Base-by-base conservation (phyloP, 495 filamentous ascomycete species). In the Trichoderma orchidacearum region DNA sequence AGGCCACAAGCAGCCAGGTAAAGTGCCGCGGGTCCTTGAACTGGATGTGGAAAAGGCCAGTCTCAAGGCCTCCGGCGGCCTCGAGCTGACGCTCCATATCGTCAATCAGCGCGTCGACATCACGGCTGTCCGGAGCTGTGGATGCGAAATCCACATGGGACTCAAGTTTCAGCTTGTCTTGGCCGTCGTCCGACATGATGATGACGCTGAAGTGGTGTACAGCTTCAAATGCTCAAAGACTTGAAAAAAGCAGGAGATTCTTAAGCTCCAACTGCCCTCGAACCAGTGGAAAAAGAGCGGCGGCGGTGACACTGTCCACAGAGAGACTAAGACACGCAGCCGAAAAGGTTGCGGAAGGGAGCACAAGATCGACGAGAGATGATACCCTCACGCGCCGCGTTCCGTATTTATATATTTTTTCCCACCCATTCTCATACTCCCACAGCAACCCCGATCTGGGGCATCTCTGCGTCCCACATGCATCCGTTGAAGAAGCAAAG, bases 1-100 rank as follows among this genome's bases (percentile, higher is more conserved):
- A 83, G 29, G 70, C 79, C n/a, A 82, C 80, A 9, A 84, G 72
- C 13, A 84, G 62, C 63, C 72, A 82, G 31, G 79, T 83, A 60
- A 82, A 84, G 50, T 64, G 56, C 31, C 55, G 59, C n/a, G 65
- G 62, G 48, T 68, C 60, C 2, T 57, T 61, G 48, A 68, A 59
- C 36, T 52, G 25, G 31, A 56, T n/a, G n/a, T 59, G 13, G 32
- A 56, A 59, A 38, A 56, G n/a, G 53, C 54, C 17, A 23, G 50
- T 55, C 53, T 56, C 29, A 25, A 45, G 18, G 17, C 53, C 53
- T 3, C 35, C 27, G 3, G 35, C 15, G 15, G 30, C 56, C 12
- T 35, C 56, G 41, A 60, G 36, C 58, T 65, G 31, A 51, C 54
- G 30, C 30, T 67, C 63, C 48, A 65, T 56, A 4, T 61, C 50